A percentile compares a stretch with the other conserved stretches of the same genome.
phyloP scores from a whole-genome alignment of 2,329 filamentous ascomycete genomes.

The Exophiala lecanii-corni region DNA sequence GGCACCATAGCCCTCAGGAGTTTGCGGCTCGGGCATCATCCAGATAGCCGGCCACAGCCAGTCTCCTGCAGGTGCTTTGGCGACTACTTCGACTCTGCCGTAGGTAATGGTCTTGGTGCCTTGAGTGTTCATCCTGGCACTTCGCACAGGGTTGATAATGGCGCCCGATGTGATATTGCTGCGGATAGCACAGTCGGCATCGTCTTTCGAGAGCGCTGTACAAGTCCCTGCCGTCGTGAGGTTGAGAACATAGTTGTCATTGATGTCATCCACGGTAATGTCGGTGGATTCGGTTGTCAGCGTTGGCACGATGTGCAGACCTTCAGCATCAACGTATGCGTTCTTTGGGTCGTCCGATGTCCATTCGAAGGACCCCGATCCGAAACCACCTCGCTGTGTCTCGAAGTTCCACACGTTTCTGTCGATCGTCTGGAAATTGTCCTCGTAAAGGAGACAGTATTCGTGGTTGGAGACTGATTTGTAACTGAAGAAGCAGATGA shows the following conservation, averaged over 20 bases:
- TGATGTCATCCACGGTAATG: constrained; percentile 58
- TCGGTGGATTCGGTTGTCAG: constrained; percentile 59
- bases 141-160: constrained; percentile 49
- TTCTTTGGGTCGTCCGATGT: constrained; percentile 48
- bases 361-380: constrained; percentile 53
- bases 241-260: constrained; percentile 63
- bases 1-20: constrained; percentile 28
- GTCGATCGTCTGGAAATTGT: constrained; percentile 45
- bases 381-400: constrained; percentile 44
- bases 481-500: constrained; percentile 70
- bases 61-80: constrained; percentile 50
- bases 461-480: constrained; percentile 61
- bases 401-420: constrained; percentile 46
- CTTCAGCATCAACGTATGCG: constrained; percentile 44
- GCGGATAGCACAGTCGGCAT: constrained; percentile 1
- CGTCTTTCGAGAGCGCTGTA: constrained; percentile 50
- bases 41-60: constrained; percentile 53
- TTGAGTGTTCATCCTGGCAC: constrained; percentile 47
- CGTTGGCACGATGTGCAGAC: constrained; percentile 54
- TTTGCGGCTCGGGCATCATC: constrained; percentile 46
- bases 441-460: constrained; percentile 50
- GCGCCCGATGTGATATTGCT: constrained; percentile 4
- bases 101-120: constrained; percentile 47
- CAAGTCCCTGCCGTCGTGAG: constrained; percentile 63
- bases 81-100: constrained; percentile 51